Evolutionary conservation across 345 rosid genomes (phyloP), one percentile per base, ranked within the genome.

Genomic region (Microthlaspi erraticum): DNA sequence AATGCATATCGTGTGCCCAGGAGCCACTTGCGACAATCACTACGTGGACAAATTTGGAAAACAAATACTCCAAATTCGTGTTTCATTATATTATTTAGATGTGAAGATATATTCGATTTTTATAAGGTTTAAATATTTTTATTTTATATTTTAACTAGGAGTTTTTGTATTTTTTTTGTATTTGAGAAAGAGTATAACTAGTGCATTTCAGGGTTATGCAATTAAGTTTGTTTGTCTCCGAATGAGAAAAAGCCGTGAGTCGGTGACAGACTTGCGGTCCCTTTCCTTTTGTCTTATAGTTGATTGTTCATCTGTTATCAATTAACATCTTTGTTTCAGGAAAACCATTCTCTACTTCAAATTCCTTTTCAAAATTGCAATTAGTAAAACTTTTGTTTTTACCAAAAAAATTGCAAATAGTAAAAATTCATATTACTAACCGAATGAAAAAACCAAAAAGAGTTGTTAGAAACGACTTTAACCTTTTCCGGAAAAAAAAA

Each of bases 181-280:
- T 20, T 20, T 20, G 23, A 20, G 23, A 20, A 20, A 20, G 2
- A 20, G 2, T 20, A 20, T 20, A 20, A 20, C 23, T 20, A 20
- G n/a, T n/a, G n/a, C n/a, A n/a, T n/a, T n/a, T n/a, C n/a, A n/a
- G n/a, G 23, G 23, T 20, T 1, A 20, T 20, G 23, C 23, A 38
- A 39, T 39, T 39, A 39, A 39, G n/a, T 39, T 39, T 39, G n/a
- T 39, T 39, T 39, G 44, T 39, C n/a, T 39, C 44, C 44, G 44
- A 0, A 41, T 41, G 16, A 41, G 45, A 42, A 42, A 42, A 42
- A 42, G 16, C 45, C 5, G 45, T 4, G 44, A 12, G 45, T 42
- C 45, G 16, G 45, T 42, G 45, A 42, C 7, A 16, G 45, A 42
- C 14, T 13, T 38, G 2, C 13, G 13, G 13, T 38, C 41, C 10